These are phyloP conservation scores for Neonectria coccinea DNA, from an alignment of 2,329 filamentous ascomycete species.

Conservation along the genomic window DNA sequence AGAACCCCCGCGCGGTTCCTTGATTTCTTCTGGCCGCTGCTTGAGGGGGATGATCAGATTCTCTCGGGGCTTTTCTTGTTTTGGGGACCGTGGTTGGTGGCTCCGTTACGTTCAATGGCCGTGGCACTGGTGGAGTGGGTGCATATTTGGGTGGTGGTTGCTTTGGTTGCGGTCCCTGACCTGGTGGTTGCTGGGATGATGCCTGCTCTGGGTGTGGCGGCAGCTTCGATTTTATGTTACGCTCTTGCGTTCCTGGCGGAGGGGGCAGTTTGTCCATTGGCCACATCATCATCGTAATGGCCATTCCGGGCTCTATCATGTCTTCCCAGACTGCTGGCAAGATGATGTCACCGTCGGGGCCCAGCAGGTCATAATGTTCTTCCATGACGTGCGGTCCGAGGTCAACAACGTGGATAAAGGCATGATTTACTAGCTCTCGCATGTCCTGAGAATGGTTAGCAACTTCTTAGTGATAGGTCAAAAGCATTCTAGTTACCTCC, in stretches of 20 bases:
- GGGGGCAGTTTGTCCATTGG: conserved; percentile 56
- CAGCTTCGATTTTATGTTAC: no score
- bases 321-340: conserved; percentile 81
- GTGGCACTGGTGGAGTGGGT: no score
- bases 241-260: no score
- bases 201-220: neutral
- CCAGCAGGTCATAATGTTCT: conserved; percentile 78
- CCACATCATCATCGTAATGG: conserved; percentile 66
- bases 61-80: no score
- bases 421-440: conserved; percentile 84
- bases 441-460: conserved; percentile 69
- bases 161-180: no score
- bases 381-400: conserved; percentile 56
- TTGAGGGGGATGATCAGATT: no score
- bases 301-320: conserved; percentile 76
- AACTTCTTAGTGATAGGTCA: conserved; percentile 32
- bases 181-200: no score
- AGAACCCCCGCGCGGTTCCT: no score
- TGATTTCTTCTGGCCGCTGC: no score
- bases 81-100: no score
- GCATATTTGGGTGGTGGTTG: no score
- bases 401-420: conserved; percentile 79
- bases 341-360: conserved; percentile 82
- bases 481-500: conserved; percentile 67
- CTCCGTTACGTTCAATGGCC: no score